Evolutionary conservation across 176 grass and related monocot species (phyloP).

Genomic region (Aechmea fasciata): DNA sequence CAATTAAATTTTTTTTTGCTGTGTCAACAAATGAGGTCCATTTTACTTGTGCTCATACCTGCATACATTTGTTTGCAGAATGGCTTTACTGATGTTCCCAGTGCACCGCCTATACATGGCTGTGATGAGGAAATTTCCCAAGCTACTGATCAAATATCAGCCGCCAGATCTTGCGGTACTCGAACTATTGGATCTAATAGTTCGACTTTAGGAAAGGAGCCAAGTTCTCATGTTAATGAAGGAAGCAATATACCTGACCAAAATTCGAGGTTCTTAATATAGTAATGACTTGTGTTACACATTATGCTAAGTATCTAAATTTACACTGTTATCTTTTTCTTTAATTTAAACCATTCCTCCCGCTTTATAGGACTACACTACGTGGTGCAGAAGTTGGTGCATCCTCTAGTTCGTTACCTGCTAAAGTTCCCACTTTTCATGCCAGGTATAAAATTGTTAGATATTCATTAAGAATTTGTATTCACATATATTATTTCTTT

Average conservation of each 20-base stretch:
- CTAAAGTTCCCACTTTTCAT: slow-evolving; percentile 79
- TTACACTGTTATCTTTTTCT: slow-evolving; percentile 16
- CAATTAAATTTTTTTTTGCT: too few relatives aligned
- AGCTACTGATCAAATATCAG: slow-evolving; percentile 20
- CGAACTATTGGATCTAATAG: slow-evolving; percentile 22
- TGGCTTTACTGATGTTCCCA: slow-evolving; percentile 63
- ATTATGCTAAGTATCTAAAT: slow-evolving; percentile 7
- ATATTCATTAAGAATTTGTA: slow-evolving; percentile 16
- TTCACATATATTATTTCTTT: slow-evolving; percentile 11
- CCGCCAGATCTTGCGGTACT: slow-evolving; percentile 17
- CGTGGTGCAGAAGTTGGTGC: slow-evolving; percentile 32
- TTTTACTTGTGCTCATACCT: neutral
- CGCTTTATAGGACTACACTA: slow-evolving; percentile 24
- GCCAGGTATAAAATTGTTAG: slow-evolving; percentile 49
- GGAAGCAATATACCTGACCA: slow-evolving; percentile 31
- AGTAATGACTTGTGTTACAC: slow-evolving; percentile 12
- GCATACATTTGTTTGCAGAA: slow-evolving; percentile 27
- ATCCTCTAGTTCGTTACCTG: slow-evolving; percentile 64
- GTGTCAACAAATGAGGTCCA: neutral
- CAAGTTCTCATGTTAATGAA: slow-evolving; percentile 19
- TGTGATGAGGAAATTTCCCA: slow-evolving; percentile 49
- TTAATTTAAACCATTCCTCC: slow-evolving; percentile 20
- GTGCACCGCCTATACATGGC: slow-evolving; percentile 86
- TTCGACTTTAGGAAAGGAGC: slow-evolving; percentile 33
- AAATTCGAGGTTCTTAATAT: slow-evolving; percentile 48